Evolutionary conservation across 306 rosid species (phyloP).

Genomic region (Acacia confusa): DNA sequence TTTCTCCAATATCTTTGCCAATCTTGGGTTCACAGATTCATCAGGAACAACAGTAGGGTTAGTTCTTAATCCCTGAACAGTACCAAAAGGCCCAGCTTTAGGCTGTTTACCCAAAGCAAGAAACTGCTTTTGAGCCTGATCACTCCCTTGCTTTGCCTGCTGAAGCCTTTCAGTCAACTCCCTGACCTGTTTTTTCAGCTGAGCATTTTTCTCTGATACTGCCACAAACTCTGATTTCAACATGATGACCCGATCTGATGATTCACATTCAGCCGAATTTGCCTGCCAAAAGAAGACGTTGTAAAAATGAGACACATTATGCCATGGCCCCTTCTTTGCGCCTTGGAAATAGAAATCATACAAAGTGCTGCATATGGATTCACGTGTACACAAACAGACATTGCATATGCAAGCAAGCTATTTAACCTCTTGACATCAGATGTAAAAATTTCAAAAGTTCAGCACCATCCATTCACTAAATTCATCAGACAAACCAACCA

Average conservation of each 20-base stretch:
- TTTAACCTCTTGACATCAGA: slow-evolving; percentile 6
- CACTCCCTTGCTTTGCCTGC: slow-evolving; percentile 77
- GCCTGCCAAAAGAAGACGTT: slow-evolving; percentile 39
- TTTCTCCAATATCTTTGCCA: slow-evolving; percentile 77
- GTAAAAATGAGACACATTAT: slow-evolving; percentile 24
- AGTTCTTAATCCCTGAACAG: slow-evolving; percentile 75
- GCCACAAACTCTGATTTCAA: slow-evolving; percentile 65
- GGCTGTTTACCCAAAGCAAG: slow-evolving; percentile 60
- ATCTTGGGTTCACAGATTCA: slow-evolving; percentile 81
- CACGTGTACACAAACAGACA: background rate
- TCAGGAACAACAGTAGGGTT: slow-evolving; percentile 73
- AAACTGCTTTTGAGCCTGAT: slow-evolving; percentile 81
- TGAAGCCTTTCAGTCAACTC: slow-evolving; percentile 67
- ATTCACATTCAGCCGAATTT: slow-evolving; percentile 61
- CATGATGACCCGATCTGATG: slow-evolving; percentile 64
- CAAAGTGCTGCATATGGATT: background rate
- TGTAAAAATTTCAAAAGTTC: background rate
- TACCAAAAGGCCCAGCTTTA: slow-evolving; percentile 84
- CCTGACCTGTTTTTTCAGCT: slow-evolving; percentile 59
- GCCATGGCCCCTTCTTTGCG: background rate
- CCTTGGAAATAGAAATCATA: background rate
- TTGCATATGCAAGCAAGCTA: slow-evolving; percentile 22
- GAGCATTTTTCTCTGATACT: slow-evolving; percentile 53
- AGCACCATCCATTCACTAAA: slow-evolving; percentile 7
- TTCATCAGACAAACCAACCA: slow-evolving; percentile 21